Percentiles rank a stretch among this genome's conserved stretches.
phyloP scores from a whole-genome alignment of 73 alveolate genomes.

The Paramecium biaurelia region DNA sequence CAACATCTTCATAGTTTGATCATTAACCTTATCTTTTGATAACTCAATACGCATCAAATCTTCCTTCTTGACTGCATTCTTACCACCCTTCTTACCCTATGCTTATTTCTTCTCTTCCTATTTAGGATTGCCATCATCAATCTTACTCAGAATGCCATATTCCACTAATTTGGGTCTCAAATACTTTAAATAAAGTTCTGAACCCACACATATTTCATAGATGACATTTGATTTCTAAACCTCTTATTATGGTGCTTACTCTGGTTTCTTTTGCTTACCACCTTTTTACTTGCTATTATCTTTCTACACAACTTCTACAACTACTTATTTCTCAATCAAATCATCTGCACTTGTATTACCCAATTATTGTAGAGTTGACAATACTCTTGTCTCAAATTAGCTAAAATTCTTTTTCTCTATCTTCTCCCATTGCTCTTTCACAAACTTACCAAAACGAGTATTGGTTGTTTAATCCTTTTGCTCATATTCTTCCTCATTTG shows the following conservation, averaged over 20 bases:
- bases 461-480: not conserved
- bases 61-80: conserved; percentile 18
- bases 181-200: not conserved
- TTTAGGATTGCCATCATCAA: not conserved
- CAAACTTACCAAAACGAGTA: not conserved
- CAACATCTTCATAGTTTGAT: not conserved
- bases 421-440: conserved; percentile 19
- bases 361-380: not conserved
- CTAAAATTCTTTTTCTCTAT: conserved; percentile 33
- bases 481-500: not conserved
- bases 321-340: not conserved
- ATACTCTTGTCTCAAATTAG: conserved; percentile 35
- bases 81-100: conserved; percentile 31
- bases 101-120: not conserved
- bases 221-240: not conserved
- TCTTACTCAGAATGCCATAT: not conserved
- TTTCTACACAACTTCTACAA: not conserved
- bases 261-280: not conserved
- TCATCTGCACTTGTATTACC: not conserved
- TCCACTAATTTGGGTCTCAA: conserved; percentile 21
- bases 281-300: not conserved
- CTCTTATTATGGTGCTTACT: not conserved
- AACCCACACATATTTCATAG: conserved; percentile 28
- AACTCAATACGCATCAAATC: conserved; percentile 13
- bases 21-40: conserved; percentile 17